Percentiles rank a stretch among this genome's conserved stretches.
phyloP scores from a whole-genome alignment of 164 flowering plant genomes.

The Macadamia integrifolia region DNA sequence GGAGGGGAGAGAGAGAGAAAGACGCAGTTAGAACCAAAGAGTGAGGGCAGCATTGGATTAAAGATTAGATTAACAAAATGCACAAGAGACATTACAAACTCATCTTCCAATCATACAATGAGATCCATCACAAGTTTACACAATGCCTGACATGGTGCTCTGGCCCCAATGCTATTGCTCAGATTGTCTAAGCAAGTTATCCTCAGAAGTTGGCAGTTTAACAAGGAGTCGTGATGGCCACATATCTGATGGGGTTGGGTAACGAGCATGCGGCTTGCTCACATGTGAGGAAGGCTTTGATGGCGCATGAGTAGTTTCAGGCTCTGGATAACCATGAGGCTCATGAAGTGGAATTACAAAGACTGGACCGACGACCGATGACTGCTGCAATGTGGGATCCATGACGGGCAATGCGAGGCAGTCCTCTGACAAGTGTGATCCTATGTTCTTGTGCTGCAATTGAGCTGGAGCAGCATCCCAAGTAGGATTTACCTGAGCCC shows the following conservation, averaged over 20 bases:
- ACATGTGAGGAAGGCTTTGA: constrained; percentile 22
- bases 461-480: constrained; percentile 34
- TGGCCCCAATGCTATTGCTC: constrained; percentile 2
- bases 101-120: not conserved
- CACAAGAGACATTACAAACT: not conserved
- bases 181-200: constrained; percentile 9
- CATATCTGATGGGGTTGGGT: constrained; percentile 48
- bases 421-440: constrained; percentile 18
- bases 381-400: constrained; percentile 24
- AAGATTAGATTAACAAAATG: not conserved
- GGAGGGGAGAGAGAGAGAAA: too few species aligned
- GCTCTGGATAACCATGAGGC: constrained; percentile 20
- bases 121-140: constrained; percentile 3
- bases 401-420: constrained; percentile 16
- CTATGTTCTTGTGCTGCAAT: constrained; percentile 13
- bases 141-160: constrained; percentile 3
- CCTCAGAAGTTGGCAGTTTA: constrained; percentile 8
- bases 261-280: constrained; percentile 53
- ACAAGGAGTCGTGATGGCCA: constrained; percentile 49
- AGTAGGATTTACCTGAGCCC: constrained; percentile 29
- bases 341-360: constrained; percentile 46
- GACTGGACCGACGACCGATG: constrained; percentile 34
- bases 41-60: not conserved
- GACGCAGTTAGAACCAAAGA: too few species aligned
- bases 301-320: constrained; percentile 14